Base-by-base conservation (phyloP, 208 protist genomes). In the Trypanosoma mega region DNA sequence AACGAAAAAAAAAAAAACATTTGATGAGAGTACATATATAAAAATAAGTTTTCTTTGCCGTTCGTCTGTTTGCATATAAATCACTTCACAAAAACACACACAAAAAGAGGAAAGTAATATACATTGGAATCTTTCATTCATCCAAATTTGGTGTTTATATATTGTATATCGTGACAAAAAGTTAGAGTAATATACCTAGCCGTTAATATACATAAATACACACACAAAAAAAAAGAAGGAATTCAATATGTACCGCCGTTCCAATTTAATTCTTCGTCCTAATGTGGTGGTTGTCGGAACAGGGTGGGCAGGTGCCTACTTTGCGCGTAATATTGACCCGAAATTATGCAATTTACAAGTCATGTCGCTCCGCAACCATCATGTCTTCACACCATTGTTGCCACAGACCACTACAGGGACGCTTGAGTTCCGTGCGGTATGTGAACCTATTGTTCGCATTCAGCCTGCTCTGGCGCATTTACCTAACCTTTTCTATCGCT, bases 311-410 rank as follows among this genome's bases (percentile, higher is more conserved):
- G 90, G 90, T 51, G 85, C 76, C 51, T 91, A 92, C 69, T 72
- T 92, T 29, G 63, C 86, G 21, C 80, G 82, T 58, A 64, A 80
- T 31, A 48, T 97, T 20, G 74, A 98, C 59, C 71, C 84, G 2
- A 78, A 72, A 3, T 48, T 78, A 53, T 96, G 82, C 76, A 87
- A 96, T 64, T 85, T 98, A 29, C 61, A 89, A 24, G 77, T 96
- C 44, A 64, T 97, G 51, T 95, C 88, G 3, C 81, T 82, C 8
- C 76, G 90, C 34, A 98, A 98, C 58, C 92, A 98, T 75, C 94
- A 97, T 68, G 79, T 98, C n/a, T 97, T 98, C 64, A 98, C 94
- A n/a, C 94, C 94, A 23, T 84, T 98, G n/a, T 78, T 98, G 3
- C 85, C 94, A 3, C 79, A 93, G 50, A 92, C 89, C 14, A 91